A percentile compares a stretch with the other conserved stretches of the same genome.
Conservation (phyloP, 2,329 filamentous ascomycete species). For the Fusarium penzigii region DNA sequence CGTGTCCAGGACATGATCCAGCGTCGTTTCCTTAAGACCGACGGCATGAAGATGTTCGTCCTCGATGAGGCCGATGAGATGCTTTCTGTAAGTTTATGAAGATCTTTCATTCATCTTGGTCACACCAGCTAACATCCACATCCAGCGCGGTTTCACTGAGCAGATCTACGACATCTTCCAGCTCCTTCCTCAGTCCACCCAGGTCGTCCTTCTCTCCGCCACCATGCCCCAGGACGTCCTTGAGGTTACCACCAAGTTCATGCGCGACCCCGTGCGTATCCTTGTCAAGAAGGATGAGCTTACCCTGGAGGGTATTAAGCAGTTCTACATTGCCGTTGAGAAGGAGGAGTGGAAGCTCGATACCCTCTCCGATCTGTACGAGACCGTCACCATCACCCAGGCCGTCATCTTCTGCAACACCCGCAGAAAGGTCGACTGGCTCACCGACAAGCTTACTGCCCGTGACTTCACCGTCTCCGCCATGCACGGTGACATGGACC, state of each 20-base stretch:
- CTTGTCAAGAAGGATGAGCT: conserved; percentile 99
- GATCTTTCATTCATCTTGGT: not conserved
- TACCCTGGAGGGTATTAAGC: conserved; percentile 99
- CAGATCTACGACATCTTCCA: conserved; percentile 99
- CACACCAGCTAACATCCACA: conserved; percentile 36
- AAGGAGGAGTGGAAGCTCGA: conserved; percentile 99
- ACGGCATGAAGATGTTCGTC: conserved; percentile 99
- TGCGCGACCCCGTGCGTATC: conserved; percentile 98
- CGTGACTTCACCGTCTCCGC: conserved; percentile 99
- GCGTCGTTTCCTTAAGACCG: conserved; percentile 94
- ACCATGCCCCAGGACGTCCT: conserved; percentile 99
- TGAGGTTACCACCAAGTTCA: conserved; percentile 99
- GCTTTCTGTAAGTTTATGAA: conserved; percentile 69
- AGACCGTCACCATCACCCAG: conserved; percentile 99
- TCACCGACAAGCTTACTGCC: conserved; percentile 97
- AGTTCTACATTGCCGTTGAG: conserved; percentile 99
- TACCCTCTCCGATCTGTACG: conserved; percentile 97
- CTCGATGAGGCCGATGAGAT: conserved; percentile 99
- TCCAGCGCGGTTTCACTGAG: conserved; percentile 94
- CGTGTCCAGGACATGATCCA: conserved; percentile 99
- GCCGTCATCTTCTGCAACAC: conserved; percentile 99
- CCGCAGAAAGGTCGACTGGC: conserved; percentile 99
- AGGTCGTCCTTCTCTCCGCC: conserved; percentile 96
- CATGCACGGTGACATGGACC: conserved; percentile 99
- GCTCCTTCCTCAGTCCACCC: conserved; percentile 94